These are phyloP conservation scores for Epichloe bromicola DNA, from an alignment of 2,329 filamentous ascomycete genomes.

Conservation along the genomic window DNA sequence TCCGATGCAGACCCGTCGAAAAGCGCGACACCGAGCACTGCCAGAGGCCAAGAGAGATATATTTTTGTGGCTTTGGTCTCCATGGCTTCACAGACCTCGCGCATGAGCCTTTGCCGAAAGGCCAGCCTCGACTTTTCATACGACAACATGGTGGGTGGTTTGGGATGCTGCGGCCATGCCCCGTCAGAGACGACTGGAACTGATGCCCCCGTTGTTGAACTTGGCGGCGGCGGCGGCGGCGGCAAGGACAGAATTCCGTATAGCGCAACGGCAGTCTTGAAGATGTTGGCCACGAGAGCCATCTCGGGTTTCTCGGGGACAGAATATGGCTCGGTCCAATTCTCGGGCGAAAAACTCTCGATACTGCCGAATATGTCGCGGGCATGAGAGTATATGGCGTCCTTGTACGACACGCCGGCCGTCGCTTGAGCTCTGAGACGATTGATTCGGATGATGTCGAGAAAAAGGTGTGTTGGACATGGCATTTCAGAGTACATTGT, in stretches of 20 bases:
- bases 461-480: conserved; percentile 4
- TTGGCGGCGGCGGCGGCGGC: background rate
- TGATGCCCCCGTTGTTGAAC: background rate
- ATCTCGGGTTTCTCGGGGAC: background rate
- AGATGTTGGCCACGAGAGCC: background rate
- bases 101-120: conserved; percentile 1
- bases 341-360: background rate
- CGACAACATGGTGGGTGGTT: background rate
- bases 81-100: background rate
- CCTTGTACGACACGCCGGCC: background rate
- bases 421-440: background rate
- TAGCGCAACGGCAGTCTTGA: conserved; percentile 2
- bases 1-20: background rate
- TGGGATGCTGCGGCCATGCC: background rate
- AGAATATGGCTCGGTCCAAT: conserved; percentile 3
- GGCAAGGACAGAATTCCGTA: background rate
- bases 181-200: background rate
- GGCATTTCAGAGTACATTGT: conserved; percentile 4
- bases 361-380: background rate
- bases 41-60: conserved; percentile 1
- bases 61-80: background rate
- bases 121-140: background rate
- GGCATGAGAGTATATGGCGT: background rate
- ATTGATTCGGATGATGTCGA: conserved; percentile 2
- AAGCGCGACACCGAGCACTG: conserved; percentile 2